These are phyloP conservation scores for Sutorius australiensis DNA, from an alignment of 768 basidiomycete genomes.

Conservation along the genomic window DNA sequence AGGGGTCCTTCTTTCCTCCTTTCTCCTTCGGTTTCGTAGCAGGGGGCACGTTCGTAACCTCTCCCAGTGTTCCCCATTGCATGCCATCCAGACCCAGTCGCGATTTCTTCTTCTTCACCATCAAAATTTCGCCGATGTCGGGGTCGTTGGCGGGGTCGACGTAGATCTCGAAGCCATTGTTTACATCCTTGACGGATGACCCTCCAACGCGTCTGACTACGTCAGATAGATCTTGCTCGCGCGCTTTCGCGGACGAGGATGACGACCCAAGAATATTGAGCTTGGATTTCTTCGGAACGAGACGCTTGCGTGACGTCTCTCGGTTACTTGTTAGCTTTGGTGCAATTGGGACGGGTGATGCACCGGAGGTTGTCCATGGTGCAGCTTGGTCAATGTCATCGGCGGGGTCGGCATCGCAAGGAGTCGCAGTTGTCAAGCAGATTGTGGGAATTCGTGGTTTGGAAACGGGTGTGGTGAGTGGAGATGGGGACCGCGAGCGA, in stretches of 20 bases:
- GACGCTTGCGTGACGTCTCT: conserved; percentile 38
- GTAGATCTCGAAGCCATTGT: conserved; percentile 64
- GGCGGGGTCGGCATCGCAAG: conserved; percentile 44
- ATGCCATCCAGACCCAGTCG: conserved; percentile 54
- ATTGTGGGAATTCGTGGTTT: conserved; percentile 54
- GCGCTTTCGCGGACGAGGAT: conserved; percentile 27
- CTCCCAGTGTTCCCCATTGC: conserved; percentile 54
- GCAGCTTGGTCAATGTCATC: conserved; percentile 26
- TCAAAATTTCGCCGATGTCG: conserved; percentile 63
- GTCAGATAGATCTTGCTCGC: conserved; percentile 54
- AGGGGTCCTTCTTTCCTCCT: conserved; percentile 32
- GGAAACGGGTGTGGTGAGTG: conserved; percentile 24
- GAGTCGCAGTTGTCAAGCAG: conserved; percentile 65
- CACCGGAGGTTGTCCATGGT: conserved; percentile 19
- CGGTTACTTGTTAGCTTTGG: conserved; percentile 20
- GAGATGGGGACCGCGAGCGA: conserved; percentile 28
- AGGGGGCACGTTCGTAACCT: conserved; percentile 55
- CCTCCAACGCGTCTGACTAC: conserved; percentile 49
- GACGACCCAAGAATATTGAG: conserved; percentile 43
- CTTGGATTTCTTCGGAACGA: conserved; percentile 74
- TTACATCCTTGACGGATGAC: conserved; percentile 20
- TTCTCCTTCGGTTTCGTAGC: conserved; percentile 31
- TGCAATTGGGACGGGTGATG: conserved; percentile 24
- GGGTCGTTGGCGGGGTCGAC: conserved; percentile 65
- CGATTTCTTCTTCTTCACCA: conserved; percentile 77